These are phyloP conservation scores for Hanseniaspora pseudoguilliermondii DNA, from an alignment of 805 yeast genomes.

Conservation along the genomic window DNA sequence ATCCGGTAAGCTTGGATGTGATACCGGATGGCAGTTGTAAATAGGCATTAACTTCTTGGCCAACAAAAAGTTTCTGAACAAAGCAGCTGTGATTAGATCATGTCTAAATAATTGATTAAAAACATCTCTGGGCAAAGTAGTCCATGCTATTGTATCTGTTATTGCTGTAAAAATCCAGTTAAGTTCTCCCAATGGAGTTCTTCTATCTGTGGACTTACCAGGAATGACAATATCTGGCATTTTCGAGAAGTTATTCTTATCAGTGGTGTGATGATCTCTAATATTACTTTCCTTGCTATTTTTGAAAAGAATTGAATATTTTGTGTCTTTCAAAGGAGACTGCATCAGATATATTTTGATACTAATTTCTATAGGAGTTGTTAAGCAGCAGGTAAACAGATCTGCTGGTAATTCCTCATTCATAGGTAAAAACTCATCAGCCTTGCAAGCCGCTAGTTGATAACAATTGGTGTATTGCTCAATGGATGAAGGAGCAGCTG, in stretches of 20 bases:
- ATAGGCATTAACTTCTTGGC: conserved; percentile 92
- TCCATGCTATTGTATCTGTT: conserved; percentile 97
- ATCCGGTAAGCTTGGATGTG: conserved; percentile 87
- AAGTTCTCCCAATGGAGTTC: conserved; percentile 90
- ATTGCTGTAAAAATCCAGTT: conserved; percentile 97
- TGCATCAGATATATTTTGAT: conserved; percentile 85
- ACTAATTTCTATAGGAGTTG: conserved; percentile 90
- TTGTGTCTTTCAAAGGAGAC: conserved; percentile 44
- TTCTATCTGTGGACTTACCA: conserved; percentile 79
- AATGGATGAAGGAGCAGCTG: conserved; percentile 33
- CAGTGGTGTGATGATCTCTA: conserved; percentile 15
- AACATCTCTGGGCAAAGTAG: conserved; percentile 70
- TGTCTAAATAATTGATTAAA: conserved; percentile 87
- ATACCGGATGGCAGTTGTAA: conserved; percentile 84
- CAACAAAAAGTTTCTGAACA: conserved; percentile 79
- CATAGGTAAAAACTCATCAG: conserved; percentile 80
- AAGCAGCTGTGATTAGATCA: conserved; percentile 90
- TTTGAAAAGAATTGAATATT: conserved; percentile 31
- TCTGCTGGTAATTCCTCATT: conserved; percentile 93
- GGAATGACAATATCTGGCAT: conserved; percentile 54
- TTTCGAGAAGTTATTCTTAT: conserved; percentile 19
- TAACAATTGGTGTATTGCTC: conserved; percentile 65
- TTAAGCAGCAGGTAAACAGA: conserved; percentile 84
- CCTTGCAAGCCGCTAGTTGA: conserved; percentile 83
- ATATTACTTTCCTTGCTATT: conserved; percentile 22